Base-by-base conservation (phyloP, 1,284 basidiomycete genomes). In the Austroboletus rostrupii region DNA sequence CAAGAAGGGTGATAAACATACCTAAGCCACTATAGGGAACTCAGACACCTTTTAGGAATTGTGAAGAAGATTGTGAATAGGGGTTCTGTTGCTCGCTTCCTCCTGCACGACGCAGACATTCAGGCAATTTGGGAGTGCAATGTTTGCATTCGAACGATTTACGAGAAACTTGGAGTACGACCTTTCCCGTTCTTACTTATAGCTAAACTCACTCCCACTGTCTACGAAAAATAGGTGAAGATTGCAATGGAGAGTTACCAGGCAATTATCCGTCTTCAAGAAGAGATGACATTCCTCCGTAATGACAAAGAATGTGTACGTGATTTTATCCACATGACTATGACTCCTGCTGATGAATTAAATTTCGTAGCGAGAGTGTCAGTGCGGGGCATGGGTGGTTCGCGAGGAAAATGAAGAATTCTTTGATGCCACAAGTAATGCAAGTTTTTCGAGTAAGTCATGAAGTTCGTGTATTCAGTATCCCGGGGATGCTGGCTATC, bases 91-190 rank as follows among this genome's bases (percentile, higher is more conserved):
- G 5, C 46, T 31, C 49, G 61, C 3, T 55, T 60, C 23, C 7
- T 60, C 11, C 21, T 60, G 5, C 38, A 52, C 17, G 54, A 53
- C 2, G 40, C 37, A 4, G 57, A 64, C 32, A 28, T 61, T n/a
- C 14, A 37, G 10, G 44, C 48, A 2, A 46, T 61, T n/a, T 44
- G 16, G 1, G 45, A 43, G 0, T 60, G 49, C 26, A 47, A 42
- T 6, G 1, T 26, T 28, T 57, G 54, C 13, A 49, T 61, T 16
- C 57, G 31, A 20, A 23, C 16, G 5, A 21, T 61, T 6, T 51
- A 49, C 6, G 21, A 59, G 38, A 52, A 49, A 5, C 41, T 59
- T 14, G 50, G 32, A 11, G 61, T 63, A 52, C 13, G 45, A 26
- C 26, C 26, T 7, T 10, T 9, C 6, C 36, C 28, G n/a, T 42